Evolutionary conservation across 805 yeast genomes (phyloP).

Genomic region (Starmera caribaea): DNA sequence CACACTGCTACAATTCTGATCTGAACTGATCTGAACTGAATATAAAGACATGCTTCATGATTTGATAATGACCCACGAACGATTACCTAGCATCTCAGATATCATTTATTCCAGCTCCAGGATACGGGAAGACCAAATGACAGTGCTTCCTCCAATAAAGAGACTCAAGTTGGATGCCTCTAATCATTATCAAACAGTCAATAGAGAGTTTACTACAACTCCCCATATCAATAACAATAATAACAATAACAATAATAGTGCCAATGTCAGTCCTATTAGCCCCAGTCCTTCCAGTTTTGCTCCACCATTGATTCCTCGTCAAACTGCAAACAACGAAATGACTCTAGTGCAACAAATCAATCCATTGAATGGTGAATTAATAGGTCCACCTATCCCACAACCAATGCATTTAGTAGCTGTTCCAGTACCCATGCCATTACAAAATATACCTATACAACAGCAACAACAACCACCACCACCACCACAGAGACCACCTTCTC

Average conservation of each 20-base stretch:
- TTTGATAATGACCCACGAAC: constrained; percentile 1
- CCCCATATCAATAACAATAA: neutral
- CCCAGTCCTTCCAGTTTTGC: too few species aligned
- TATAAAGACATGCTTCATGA: neutral
- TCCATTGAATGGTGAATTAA: too few species aligned
- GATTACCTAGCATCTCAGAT: neutral
- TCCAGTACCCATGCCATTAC: neutral
- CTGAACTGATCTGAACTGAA: too few species aligned
- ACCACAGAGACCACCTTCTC: neutral
- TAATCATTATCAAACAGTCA: too few species aligned
- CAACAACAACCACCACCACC: neutral
- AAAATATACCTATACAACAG: neutral
- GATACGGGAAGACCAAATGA: neutral
- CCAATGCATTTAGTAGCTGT: too few species aligned
- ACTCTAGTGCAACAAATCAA: too few species aligned
- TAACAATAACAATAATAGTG: neutral
- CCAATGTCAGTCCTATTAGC: too few species aligned
- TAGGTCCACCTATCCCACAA: too few species aligned
- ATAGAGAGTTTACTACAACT: too few species aligned
- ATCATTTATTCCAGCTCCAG: neutral
- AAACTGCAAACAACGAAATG: too few species aligned
- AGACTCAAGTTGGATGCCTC: constrained; percentile 1
- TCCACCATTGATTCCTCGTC: too few species aligned
- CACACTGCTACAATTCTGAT: too few species aligned
- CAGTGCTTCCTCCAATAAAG: constrained; percentile 2